Conservation (phyloP, 345 rosid species). For the Salix exigua region DNA sequence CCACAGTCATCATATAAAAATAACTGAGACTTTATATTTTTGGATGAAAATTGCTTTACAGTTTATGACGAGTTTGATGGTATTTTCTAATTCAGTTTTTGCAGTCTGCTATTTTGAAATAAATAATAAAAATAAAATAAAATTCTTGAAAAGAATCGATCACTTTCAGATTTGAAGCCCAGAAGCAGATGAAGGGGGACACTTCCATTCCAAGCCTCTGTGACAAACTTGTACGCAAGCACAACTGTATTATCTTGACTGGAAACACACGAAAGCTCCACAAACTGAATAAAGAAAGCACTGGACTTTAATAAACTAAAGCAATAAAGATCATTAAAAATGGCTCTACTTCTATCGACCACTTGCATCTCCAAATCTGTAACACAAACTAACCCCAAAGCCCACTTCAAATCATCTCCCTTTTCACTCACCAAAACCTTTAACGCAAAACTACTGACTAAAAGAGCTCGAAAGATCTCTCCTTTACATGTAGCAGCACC, state of each 20-base stretch:
- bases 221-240: conserved; percentile 29
- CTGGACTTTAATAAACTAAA: neutral
- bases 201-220: neutral
- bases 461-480: conserved; percentile 5
- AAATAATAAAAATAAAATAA: too few species aligned
- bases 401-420: conserved; percentile 4
- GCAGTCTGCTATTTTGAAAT: too few species aligned
- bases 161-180: neutral
- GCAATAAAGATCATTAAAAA: neutral
- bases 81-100: too few species aligned
- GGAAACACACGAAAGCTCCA: neutral
- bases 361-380: conserved; percentile 16
- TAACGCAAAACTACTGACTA: neutral
- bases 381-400: neutral
- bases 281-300: conserved; percentile 4
- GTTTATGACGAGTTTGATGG: too few species aligned
- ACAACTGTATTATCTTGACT: neutral
- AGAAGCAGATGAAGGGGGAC: neutral
- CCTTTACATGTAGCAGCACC: conserved; percentile 62
- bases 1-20: too few species aligned
- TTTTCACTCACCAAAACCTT: conserved; percentile 21
- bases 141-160: neutral
- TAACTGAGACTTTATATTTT: too few species aligned
- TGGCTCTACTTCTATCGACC: conserved; percentile 25
- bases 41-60: too few species aligned